Evolutionary conservation across 306 rosid genomes (phyloP).

Genomic region (Benincasa hispida): DNA sequence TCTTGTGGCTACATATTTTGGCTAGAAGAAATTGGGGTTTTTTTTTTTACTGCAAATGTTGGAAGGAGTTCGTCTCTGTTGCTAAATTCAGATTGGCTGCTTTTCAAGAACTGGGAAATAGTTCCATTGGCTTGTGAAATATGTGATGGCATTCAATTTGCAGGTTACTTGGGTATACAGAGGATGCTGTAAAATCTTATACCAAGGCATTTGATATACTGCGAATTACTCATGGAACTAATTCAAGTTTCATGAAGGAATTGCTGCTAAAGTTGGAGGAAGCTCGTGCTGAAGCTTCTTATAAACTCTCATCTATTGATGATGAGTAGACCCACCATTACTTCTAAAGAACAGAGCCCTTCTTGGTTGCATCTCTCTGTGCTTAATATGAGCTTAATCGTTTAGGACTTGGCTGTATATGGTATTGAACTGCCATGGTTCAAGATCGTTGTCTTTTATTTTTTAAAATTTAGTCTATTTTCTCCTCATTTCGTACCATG

Average conservation of each 20-base stretch:
- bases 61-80: not conserved
- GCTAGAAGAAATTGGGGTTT: not conserved
- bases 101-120: not conserved
- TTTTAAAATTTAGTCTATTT: no score
- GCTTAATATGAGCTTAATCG: not conserved
- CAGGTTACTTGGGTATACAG: conserved; percentile 6
- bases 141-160: not conserved
- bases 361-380: not conserved
- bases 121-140: not conserved
- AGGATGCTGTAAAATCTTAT: conserved; percentile 12
- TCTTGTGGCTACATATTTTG: no score
- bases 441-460: no score
- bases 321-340: conserved; percentile 10
- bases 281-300: conserved; percentile 78
- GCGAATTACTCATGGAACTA: conserved; percentile 72
- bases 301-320: conserved; percentile 30
- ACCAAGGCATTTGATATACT: conserved; percentile 59
- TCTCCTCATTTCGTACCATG: no score
- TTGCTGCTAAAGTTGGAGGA: conserved; percentile 66
- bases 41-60: not conserved
- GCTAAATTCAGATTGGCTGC: not conserved
- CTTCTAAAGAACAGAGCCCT: not conserved
- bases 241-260: conserved; percentile 56
- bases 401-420: not conserved
- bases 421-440: not conserved